These are phyloP conservation scores for Botrytis fragariae DNA, from an alignment of 2,329 filamentous ascomycete species.

Conservation along the genomic window DNA sequence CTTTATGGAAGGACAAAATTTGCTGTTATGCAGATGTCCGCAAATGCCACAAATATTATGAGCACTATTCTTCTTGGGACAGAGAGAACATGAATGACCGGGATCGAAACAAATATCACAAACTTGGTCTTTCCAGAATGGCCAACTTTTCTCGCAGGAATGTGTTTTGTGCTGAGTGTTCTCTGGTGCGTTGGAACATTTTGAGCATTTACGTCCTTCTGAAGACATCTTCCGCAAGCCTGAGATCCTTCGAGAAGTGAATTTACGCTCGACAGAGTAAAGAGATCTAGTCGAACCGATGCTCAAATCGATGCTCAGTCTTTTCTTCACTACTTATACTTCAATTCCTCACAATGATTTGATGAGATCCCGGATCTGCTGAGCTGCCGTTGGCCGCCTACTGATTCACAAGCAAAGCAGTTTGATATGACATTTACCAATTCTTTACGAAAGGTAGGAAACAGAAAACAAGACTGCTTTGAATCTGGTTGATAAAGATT, in stretches of 20 bases:
- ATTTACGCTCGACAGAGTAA: background rate
- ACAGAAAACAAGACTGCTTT: background rate
- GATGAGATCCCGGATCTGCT: background rate
- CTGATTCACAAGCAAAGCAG: background rate
- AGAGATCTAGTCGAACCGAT: too few species aligned
- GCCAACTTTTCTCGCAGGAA: background rate
- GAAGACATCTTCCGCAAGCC: background rate
- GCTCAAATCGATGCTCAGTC: background rate
- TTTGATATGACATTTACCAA: too few species aligned
- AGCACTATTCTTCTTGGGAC: background rate
- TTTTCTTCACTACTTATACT: background rate
- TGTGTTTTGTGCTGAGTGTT: background rate
- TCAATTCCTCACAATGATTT: fast-evolving
- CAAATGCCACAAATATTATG: background rate
- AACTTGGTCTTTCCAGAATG: background rate
- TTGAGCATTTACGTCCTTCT: background rate
- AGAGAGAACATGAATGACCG: background rate
- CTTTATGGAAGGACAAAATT: background rate
- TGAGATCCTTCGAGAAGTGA: background rate
- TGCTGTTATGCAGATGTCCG: background rate
- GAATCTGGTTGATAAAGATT: too few species aligned
- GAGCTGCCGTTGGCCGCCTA: background rate
- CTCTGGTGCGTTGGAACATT: background rate
- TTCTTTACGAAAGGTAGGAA: too few species aligned
- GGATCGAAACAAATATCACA: background rate